Base-by-base conservation (phyloP, 106 monocot species). In the Alisma plantagoaquatica region DNA sequence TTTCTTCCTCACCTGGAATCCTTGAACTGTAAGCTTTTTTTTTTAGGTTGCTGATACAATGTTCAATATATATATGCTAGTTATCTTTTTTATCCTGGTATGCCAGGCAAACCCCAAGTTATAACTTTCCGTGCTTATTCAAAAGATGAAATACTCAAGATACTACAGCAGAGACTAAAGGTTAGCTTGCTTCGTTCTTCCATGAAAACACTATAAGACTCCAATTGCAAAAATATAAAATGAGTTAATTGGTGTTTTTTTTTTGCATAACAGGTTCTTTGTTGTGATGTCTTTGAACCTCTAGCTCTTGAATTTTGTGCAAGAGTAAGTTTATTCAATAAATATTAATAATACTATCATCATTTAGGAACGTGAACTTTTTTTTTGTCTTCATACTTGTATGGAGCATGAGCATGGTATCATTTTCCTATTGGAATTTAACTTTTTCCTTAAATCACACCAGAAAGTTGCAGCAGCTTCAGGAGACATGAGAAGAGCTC, bases 401-500 rank as follows among this genome's bases (percentile, higher is more conserved):
- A 15, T 25, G 10, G 29, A 51, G 51, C 17, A n/a, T 19, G 28
- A 29, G 8, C 23, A 27, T 50, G 10, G 19, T 52, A 7, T 27
- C 27, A 49, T 17, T 16, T 53, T 32, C 3, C 29, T 31, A 6
- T 38, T 38, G 4, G 11, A 56, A 9, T 24, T 10, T 29, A 21
- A 48, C 47, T 48, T 30, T 8, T 52, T 51, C 26, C 23, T 42
- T 63, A 47, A 31, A 53, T 16, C 43, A 28, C 49, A 33, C 25
- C 83, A 94, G 94, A 98, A 98, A 85, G 89, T 98, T 57, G 89
- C 78, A 21, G 96, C 96, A 33, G 88, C 84, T 28, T 89, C 89
- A 47, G 96, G 96, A 62, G 96, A 98, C 62, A 85, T 98, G 81
- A 84, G 96, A 75, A 89, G 65, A 85, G 96, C 85, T 33, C 85